A percentile compares a stretch with the other conserved stretches of the same genome.
Evolutionary conservation across 2,329 filamentous ascomycete genomes (phyloP).

Genomic region (Proliferodiscus dingleyae): DNA sequence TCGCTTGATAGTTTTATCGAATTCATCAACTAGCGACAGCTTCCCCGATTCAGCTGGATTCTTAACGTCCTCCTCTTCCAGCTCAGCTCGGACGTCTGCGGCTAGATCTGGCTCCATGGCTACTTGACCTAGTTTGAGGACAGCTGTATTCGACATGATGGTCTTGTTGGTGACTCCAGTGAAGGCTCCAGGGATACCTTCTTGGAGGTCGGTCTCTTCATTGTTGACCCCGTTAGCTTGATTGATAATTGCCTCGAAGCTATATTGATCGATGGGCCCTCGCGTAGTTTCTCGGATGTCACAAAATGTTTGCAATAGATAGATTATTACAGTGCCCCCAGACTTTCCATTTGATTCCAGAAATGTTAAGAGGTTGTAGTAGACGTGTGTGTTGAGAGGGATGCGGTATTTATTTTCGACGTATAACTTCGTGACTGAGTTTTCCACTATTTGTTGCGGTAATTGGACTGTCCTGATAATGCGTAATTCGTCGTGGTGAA

Average conservation of each 20-base stretch:
- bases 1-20: conserved; percentile 81
- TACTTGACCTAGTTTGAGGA: conserved; percentile 72
- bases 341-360: conserved; percentile 81
- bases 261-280: conserved; percentile 59
- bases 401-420: conserved; percentile 82
- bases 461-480: conserved; percentile 68
- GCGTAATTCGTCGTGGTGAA: conserved; percentile 77
- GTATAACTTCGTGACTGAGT: conserved; percentile 75
- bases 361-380: conserved; percentile 78
- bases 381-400: conserved; percentile 80
- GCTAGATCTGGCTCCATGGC: conserved; percentile 79
- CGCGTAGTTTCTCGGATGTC: conserved; percentile 53
- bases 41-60: conserved; percentile 68
- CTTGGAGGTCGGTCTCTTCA: conserved; percentile 53
- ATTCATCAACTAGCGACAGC: conserved; percentile 75
- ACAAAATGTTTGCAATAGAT: conserved; percentile 61
- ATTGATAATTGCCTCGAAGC: conserved; percentile 56
- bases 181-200: conserved; percentile 58
- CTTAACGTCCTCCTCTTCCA: conserved; percentile 78
- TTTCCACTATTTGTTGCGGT: conserved; percentile 73
- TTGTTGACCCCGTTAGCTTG: conserved; percentile 55
- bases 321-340: conserved; percentile 72
- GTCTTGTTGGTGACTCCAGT: conserved; percentile 59
- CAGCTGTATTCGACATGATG: conserved; percentile 49
- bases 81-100: conserved; percentile 79